A percentile compares a stretch with the other conserved stretches of the same genome.
Evolutionary conservation across 768 basidiomycete genomes (phyloP).

Genomic region (Chalciporus chontae): DNA sequence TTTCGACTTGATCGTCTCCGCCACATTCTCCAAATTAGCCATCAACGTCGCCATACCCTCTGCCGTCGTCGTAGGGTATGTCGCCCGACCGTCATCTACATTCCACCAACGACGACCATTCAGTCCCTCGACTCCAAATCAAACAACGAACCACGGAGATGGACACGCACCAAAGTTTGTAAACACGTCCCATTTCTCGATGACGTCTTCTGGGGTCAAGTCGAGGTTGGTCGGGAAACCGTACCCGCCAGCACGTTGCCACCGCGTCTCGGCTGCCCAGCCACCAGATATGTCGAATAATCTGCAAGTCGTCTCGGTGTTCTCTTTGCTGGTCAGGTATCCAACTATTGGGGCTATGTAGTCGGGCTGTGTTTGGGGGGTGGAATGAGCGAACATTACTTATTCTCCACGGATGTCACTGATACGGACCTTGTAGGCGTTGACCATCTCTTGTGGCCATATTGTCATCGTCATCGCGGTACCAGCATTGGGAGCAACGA

Average conservation of each 20-base stretch:
- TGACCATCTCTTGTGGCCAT: slow-evolving; percentile 83
- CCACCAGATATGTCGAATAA: slow-evolving; percentile 89
- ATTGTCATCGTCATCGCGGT: slow-evolving; percentile 89
- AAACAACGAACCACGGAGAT: not conserved
- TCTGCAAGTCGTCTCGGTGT: slow-evolving; percentile 64
- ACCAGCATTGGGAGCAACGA: slow-evolving; percentile 82
- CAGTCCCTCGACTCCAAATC: not conserved
- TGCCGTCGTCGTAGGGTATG: slow-evolving; percentile 68
- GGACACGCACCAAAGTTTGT: slow-evolving; percentile 71
- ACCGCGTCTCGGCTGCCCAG: slow-evolving; percentile 89
- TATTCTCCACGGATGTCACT: not conserved
- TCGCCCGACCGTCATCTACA: slow-evolving; percentile 76
- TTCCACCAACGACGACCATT: not conserved
- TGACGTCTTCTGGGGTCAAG: slow-evolving; percentile 77
- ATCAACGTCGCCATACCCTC: slow-evolving; percentile 80
- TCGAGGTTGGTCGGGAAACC: slow-evolving; percentile 80
- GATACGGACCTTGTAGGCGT: slow-evolving; percentile 72
- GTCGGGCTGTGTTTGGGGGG: slow-evolving; percentile 64
- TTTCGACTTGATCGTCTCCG: slow-evolving; percentile 45
- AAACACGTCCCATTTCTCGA: slow-evolving; percentile 76
- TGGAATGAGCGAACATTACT: not conserved
- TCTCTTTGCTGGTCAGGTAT: slow-evolving; percentile 81
- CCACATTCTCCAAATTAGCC: slow-evolving; percentile 48
- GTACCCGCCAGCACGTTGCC: slow-evolving; percentile 86
- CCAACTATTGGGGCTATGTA: slow-evolving; percentile 92